Evolutionary conservation across 768 basidiomycete species (phyloP).

Genomic region (Calocybe gangraenosa): DNA sequence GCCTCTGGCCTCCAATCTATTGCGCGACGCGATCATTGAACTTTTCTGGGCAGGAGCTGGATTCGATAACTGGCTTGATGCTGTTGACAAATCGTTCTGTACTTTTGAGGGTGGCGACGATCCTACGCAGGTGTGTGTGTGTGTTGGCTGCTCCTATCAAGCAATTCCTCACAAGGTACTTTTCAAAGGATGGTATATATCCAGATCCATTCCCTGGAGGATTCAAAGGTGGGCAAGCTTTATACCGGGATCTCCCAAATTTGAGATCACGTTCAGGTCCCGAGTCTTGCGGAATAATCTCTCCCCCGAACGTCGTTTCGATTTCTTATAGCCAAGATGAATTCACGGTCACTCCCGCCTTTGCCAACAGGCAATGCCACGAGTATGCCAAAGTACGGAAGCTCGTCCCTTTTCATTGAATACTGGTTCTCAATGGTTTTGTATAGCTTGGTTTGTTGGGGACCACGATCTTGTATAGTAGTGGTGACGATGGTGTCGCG

Average conservation of each 20-base stretch:
- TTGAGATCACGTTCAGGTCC: conserved; percentile 18
- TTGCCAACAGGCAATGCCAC: conserved; percentile 40
- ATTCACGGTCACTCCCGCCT: conserved; percentile 31
- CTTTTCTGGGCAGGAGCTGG: conserved; percentile 29
- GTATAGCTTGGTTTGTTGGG: conserved; percentile 56
- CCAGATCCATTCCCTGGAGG: conserved; percentile 14
- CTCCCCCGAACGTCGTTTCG: conserved; percentile 39
- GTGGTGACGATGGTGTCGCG: conserved; percentile 40
- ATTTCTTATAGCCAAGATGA: conserved; percentile 43
- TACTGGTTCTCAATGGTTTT: background rate
- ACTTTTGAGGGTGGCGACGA: conserved; percentile 44
- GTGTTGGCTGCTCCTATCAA: too few species aligned
- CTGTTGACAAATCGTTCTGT: conserved; percentile 42
- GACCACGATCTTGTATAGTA: conserved; percentile 51
- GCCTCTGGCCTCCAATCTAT: background rate
- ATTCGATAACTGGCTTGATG: conserved; percentile 46
- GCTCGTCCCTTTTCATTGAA: background rate
- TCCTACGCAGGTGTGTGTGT: conserved; percentile 26
- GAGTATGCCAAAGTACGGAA: conserved; percentile 37
- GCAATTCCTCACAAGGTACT: too few species aligned
- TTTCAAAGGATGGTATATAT: conserved; percentile 22
- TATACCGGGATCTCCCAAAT: background rate
- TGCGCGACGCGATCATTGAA: background rate
- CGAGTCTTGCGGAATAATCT: conserved; percentile 35
- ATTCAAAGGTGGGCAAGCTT: conserved; percentile 8